Evolutionary conservation across 2,329 filamentous ascomycete species (phyloP).

Genomic region (Venturiaceae sp.): DNA sequence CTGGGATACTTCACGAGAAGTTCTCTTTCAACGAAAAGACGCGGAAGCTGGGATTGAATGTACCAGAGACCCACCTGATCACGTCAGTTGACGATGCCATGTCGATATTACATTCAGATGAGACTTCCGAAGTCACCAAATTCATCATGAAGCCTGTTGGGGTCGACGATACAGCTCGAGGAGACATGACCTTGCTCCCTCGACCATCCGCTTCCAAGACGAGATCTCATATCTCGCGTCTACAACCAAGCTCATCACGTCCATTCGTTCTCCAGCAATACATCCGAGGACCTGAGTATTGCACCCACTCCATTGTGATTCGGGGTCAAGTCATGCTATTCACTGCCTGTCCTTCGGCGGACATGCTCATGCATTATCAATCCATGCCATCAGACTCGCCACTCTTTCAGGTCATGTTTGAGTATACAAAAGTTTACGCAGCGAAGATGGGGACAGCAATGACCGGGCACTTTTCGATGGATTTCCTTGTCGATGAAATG

Average conservation of each 20-base stretch:
- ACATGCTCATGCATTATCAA: constrained; percentile 57
- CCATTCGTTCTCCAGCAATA: constrained; percentile 64
- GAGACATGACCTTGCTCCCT: constrained; percentile 57
- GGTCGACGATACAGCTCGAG: constrained; percentile 49
- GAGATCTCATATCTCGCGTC: constrained; percentile 39
- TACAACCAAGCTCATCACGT: constrained; percentile 43
- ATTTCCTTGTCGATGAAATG: constrained; percentile 52
- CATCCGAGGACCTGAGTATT: constrained; percentile 56
- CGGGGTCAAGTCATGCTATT: constrained; percentile 55
- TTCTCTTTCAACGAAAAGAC: constrained; percentile 54
- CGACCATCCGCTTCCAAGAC: constrained; percentile 40
- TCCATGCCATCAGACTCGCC: constrained; percentile 45
- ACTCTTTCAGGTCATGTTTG: constrained; percentile 50
- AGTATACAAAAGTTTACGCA: constrained; percentile 53
- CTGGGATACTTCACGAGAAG: constrained; percentile 53
- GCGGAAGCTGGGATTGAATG: constrained; percentile 40
- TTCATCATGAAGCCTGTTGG: constrained; percentile 61
- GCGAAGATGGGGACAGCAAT: constrained; percentile 37
- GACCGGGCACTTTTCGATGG: constrained; percentile 64
- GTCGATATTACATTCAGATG: neutral
- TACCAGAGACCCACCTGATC: constrained; percentile 39
- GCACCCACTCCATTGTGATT: constrained; percentile 62
- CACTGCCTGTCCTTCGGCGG: constrained; percentile 53
- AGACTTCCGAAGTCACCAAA: constrained; percentile 9
- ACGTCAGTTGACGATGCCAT: neutral